Conservation (phyloP, 2,329 filamentous ascomycete species). For the Colletotrichum sidae region DNA sequence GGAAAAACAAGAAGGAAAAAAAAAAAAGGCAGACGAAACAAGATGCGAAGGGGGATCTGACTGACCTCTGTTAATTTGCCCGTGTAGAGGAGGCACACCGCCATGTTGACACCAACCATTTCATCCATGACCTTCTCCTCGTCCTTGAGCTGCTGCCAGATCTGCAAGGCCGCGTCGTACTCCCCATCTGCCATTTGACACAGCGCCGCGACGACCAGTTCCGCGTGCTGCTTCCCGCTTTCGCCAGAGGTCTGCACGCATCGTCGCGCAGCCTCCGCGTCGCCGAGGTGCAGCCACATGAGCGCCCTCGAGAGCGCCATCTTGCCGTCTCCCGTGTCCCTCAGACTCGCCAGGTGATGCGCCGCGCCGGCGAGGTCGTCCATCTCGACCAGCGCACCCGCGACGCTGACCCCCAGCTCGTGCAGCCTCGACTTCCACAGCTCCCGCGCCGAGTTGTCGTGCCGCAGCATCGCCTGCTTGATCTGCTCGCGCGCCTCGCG, state of each 20-base stretch:
- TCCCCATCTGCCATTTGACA: constrained; percentile 83
- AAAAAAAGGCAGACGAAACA: neutral
- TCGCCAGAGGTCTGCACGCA: constrained; percentile 55
- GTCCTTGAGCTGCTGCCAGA: constrained; percentile 67
- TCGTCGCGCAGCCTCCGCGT: constrained; percentile 73
- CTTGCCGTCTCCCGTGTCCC: constrained; percentile 51
- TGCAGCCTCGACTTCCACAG: constrained; percentile 79
- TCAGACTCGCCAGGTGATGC: constrained; percentile 75
- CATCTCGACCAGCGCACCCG: constrained; percentile 82
- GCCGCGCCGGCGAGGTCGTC: constrained; percentile 85
- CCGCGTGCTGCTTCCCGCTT: constrained; percentile 47
- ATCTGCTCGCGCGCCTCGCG: constrained; percentile 78
- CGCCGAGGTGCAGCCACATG: constrained; percentile 82
- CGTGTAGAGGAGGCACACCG: constrained; percentile 85
- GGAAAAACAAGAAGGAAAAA: no score
- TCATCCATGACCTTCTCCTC: constrained; percentile 62
- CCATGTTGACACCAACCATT: constrained; percentile 84
- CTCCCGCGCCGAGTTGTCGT: constrained; percentile 65
- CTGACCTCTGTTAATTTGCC: constrained; percentile 78
- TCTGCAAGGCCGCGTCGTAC: constrained; percentile 71
- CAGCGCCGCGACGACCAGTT: constrained; percentile 72
- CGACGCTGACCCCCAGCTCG: constrained; percentile 79
- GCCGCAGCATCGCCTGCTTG: constrained; percentile 54
- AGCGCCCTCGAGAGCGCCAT: constrained; percentile 68
- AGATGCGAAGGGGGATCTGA: neutral